Percentiles rank a stretch among this genome's conserved stretches.
phyloP scores from a whole-genome alignment of 2,329 filamentous ascomycete genomes.

The Cladosporium sphaerospermum region DNA sequence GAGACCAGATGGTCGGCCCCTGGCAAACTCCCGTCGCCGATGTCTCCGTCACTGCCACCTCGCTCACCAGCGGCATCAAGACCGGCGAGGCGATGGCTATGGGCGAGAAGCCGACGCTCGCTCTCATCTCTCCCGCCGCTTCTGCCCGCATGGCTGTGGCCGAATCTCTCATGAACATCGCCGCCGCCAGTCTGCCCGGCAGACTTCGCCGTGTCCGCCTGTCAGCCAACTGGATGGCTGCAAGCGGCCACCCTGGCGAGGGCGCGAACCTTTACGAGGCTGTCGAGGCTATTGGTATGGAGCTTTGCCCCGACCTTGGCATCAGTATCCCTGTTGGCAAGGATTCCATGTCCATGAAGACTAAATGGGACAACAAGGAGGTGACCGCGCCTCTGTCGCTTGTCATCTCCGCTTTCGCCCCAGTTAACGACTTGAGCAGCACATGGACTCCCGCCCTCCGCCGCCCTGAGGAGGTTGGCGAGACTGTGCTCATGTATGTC shows the following conservation, averaged over 20 bases:
- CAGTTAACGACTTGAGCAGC: conserved; percentile 72
- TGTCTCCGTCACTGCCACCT: conserved; percentile 84
- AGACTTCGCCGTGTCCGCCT: conserved; percentile 75
- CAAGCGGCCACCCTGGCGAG: conserved; percentile 87
- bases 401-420: conserved; percentile 83
- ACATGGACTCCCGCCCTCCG: conserved; percentile 93
- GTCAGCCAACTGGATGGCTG: conserved; percentile 98
- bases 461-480: conserved; percentile 77
- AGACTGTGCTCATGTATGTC: conserved; percentile 82
- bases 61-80: conserved; percentile 63
- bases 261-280: conserved; percentile 89
- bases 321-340: conserved; percentile 95
- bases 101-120: conserved; percentile 85
- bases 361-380: conserved; percentile 82
- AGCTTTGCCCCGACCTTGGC: conserved; percentile 82
- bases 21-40: conserved; percentile 95
- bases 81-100: conserved; percentile 96
- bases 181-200: conserved; percentile 68
- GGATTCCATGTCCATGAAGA: conserved; percentile 98
- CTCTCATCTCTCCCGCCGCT: conserved; percentile 80
- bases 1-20: conserved; percentile 93
- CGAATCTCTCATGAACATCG: conserved; percentile 88
- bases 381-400: conserved; percentile 89
- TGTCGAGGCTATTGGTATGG: conserved; percentile 86
- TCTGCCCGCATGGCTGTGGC: conserved; percentile 95